Base-by-base conservation (phyloP, 179 eudicot genomes). In the Carnegiea gigantea region DNA sequence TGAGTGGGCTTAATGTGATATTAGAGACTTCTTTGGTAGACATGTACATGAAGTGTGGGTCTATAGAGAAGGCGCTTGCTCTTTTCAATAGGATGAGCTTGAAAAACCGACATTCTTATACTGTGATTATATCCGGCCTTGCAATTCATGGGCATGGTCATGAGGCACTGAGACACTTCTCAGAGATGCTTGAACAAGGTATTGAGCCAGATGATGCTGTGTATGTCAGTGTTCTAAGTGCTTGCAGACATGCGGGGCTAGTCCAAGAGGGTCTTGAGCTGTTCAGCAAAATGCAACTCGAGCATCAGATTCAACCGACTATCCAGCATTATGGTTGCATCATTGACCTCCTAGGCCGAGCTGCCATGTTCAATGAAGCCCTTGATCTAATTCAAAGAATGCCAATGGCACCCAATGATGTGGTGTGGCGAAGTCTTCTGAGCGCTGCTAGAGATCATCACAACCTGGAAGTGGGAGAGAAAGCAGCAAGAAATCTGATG, bases 321-420 rank as follows among this genome's bases (percentile, higher is more conserved):
- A 77, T 91, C 49, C 93, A 92, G 75, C 98, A 93, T 73, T 95
- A 93, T 73, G 95, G 96, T 44, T 95, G 98, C 75, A 82, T 93
- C 81, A 82, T 92, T 15, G 97, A 92, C 77, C 93, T 95, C 74
- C 70, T 90, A 86, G 92, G 92, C 15, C 90, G 92, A 83, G 92
- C 91, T 20, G 95, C 92, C 57, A 83, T 49, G 90, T 82, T 92
- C 13, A 49, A 83, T 26, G 86, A 92, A 88, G 97, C 97, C 44
- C 74, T 88, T 26, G 84, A 86, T 44, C 80, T 92, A 53, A 90
- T 93, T 77, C 83, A 84, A 79, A 75, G 43, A 73, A 92, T 92
- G 92, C 90, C 91, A n/a, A 87, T 90, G 85, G 79, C 82, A 68
- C 91, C 97, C 70, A 93, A 91, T 49, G 90, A 92, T 74, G 92